Evolutionary conservation across 352 stramenopile genomes (phyloP), one percentile per base, ranked within the genome.

Genomic region (Globisporangium middletonii): DNA sequence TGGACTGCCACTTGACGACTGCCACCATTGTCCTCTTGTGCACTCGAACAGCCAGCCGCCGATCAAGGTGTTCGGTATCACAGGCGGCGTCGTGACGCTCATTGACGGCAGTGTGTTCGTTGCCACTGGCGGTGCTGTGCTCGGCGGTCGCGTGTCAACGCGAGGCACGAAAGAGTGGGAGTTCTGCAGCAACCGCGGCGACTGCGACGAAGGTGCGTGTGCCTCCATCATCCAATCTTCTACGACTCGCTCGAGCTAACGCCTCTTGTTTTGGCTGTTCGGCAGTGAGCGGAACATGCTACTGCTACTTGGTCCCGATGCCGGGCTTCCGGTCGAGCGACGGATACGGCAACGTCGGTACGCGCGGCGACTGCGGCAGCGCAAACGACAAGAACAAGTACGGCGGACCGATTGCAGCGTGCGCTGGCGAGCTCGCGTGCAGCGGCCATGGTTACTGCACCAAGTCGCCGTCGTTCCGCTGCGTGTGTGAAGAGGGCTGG

Each of bases 341-440:
- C 51, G 86, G 86, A 15, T 96, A 95, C 57, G 92, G 92, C 23
- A 95, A 87, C 43, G 69, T 68, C 11, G 92, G 93, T 3, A 73
- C 70, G 37, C 77, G 88, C n/a, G 94, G 88, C 13, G 94, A 98
- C 68, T 98, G 95, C 52, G 95, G 94, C 7, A 88, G 88, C 55
- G 83, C 81, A 15, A 86, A 92, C 54, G 79, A 86, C 50, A 77
- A 86, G 28, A 95, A 88, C 45, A 69, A 86, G 41, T 92, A 90
- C 53, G 78, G 78, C 9, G 79, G 82, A 1, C 16, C 64, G 1
- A 88, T 90, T 55, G 75, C 65, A 38, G 51, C 75, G 1, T 92
- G 83, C 48, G 61, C 79, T 0, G 83, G 83, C 0, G 80, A 89
- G 54, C 59, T 91, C 6, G 62, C 77, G n/a, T 93, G 83, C 59